phyloP scores from a whole-genome alignment of 164 flowering plant species.

The Akebia trifoliata region DNA sequence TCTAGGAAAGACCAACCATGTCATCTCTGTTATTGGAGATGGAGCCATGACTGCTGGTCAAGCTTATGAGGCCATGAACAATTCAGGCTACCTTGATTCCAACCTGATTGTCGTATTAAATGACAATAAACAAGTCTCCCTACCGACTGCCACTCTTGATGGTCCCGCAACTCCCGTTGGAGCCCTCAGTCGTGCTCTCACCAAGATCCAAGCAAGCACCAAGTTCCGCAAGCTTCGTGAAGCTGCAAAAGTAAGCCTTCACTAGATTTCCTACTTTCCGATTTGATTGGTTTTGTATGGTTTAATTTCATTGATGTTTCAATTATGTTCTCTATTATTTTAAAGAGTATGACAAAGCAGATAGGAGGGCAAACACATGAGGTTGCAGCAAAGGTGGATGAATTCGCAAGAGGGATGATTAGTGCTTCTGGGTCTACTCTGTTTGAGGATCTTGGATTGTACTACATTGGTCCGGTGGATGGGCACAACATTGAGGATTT shows the following conservation, averaged over 20 bases:
- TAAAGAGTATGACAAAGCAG: conserved; percentile 64
- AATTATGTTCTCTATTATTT: conserved; percentile 6
- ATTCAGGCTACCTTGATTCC: conserved; percentile 78
- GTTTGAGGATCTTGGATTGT: conserved; percentile 87
- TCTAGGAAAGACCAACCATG: conserved; percentile 67
- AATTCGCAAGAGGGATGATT: conserved; percentile 78
- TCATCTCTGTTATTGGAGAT: conserved; percentile 89
- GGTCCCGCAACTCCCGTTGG: conserved; percentile 95
- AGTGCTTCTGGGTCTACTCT: conserved; percentile 66
- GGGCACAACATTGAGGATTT: conserved; percentile 74
- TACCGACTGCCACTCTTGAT: conserved; percentile 93
- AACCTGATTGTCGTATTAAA: conserved; percentile 75
- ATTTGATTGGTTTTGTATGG: no score
- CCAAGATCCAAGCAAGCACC: conserved; percentile 67
- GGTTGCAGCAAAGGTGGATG: conserved; percentile 83
- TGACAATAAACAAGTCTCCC: conserved; percentile 87
- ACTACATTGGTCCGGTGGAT: conserved; percentile 90
- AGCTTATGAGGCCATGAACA: conserved; percentile 98
- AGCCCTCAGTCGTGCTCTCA: conserved; percentile 69
- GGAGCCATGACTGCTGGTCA: conserved; percentile 99
- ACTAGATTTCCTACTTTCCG: background rate
- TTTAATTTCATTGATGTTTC: background rate
- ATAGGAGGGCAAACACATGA: conserved; percentile 64
- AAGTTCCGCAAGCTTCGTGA: conserved; percentile 71
- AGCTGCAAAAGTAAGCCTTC: conserved; percentile 63